Evolutionary conservation across 345 rosid genomes (phyloP).

Genomic region (Murraya koenigii): DNA sequence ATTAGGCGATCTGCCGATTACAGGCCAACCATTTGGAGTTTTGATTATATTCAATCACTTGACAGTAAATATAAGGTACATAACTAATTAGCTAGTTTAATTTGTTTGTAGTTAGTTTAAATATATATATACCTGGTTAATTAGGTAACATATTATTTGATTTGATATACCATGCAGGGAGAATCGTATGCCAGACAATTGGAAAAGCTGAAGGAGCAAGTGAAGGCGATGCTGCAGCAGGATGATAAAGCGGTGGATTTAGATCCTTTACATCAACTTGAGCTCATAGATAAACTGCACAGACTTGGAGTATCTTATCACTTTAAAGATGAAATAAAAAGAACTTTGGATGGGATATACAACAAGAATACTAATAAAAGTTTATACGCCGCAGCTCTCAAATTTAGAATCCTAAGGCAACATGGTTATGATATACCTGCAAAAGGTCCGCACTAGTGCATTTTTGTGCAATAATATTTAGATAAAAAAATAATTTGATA

Average conservation of each 20-base stretch:
- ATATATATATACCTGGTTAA: no score
- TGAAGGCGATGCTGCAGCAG: background rate
- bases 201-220: conserved; percentile 5
- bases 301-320: conserved; percentile 41
- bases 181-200: background rate
- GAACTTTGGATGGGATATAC: conserved; percentile 8
- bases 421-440: conserved; percentile 23
- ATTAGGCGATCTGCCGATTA: no score
- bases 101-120: no score
- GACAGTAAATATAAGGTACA: no score
- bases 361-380: background rate
- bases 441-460: conserved; percentile 15
- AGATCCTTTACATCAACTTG: conserved; percentile 24
- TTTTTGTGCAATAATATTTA: no score
- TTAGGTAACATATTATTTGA: no score
- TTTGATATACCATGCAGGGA: conserved; percentile 4
- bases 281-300: conserved; percentile 31
- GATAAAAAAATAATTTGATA: background rate
- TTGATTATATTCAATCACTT: no score
- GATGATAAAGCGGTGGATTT: background rate
- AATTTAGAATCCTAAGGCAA: conserved; percentile 33
- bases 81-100: no score
- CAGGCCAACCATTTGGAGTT: no score
- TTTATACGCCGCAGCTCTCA: conserved; percentile 29
- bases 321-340: conserved; percentile 22